Evolutionary conservation across 2,329 filamentous ascomycete species (phyloP).

Genomic region (Nigrospora oryzae): DNA sequence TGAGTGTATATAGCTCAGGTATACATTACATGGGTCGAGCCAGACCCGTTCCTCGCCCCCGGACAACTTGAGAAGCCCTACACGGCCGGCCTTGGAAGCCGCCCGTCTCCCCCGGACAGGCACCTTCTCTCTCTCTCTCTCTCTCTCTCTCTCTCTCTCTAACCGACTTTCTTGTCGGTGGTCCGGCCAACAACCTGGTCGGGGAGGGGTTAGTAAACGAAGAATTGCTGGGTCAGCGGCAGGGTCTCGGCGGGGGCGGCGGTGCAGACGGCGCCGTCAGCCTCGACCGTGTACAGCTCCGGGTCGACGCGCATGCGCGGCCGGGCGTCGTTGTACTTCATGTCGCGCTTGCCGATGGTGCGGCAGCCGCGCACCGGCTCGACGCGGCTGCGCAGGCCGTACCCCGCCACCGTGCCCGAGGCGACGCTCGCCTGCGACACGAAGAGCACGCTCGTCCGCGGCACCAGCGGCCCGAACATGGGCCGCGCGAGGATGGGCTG

Average conservation of each 20-base stretch:
- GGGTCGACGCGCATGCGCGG: constrained; percentile 88
- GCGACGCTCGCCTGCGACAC: constrained; percentile 67
- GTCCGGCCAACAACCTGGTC: too few species aligned
- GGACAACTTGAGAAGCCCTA: too few species aligned
- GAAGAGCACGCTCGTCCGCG: constrained; percentile 68
- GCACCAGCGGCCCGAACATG: constrained; percentile 75
- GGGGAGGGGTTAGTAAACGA: constrained; percentile 70
- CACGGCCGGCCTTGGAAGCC: too few species aligned
- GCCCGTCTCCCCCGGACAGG: too few species aligned
- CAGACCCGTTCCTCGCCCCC: too few species aligned
- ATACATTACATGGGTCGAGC: too few species aligned
- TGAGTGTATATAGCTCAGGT: too few species aligned
- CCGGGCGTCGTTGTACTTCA: constrained; percentile 80
- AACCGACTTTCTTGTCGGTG: too few species aligned
- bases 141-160: too few species aligned
- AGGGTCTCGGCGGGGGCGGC: constrained; percentile 64
- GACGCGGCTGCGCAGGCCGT: constrained; percentile 70
- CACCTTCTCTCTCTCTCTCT: too few species aligned
- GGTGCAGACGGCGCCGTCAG: constrained; percentile 65
- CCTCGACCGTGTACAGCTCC: constrained; percentile 81
- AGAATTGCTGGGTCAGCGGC: constrained; percentile 71
- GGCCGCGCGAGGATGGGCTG: constrained; percentile 76
- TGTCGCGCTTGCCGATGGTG: constrained; percentile 70
- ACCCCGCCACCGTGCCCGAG: constrained; percentile 58
- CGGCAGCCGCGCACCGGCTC: constrained; percentile 74